Evolutionary conservation across 371 early-diverging fungal genomes (phyloP).

Genomic region (Saksenaea vasiformis): DNA sequence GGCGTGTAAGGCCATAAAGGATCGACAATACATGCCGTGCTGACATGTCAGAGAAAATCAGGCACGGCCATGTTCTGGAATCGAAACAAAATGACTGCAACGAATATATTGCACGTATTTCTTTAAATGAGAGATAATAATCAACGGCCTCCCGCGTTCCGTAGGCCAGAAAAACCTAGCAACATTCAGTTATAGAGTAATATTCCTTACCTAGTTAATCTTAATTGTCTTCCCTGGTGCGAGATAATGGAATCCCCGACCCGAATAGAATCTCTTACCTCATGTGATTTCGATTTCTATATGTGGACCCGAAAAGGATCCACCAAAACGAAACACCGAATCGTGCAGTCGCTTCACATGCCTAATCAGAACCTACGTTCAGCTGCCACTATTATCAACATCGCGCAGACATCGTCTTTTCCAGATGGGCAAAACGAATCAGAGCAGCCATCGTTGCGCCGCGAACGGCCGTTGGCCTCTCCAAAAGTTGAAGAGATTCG

Average conservation of each 20-base stretch:
- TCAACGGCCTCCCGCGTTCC: neutral
- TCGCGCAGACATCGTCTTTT: constrained; percentile 1
- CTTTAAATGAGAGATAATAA: neutral
- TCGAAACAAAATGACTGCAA: neutral
- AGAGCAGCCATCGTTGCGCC: neutral
- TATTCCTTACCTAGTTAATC: too few relatives aligned
- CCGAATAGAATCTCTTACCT: too few relatives aligned
- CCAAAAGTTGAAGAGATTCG: constrained; percentile 45
- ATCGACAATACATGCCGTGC: neutral
- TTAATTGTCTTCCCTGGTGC: too few relatives aligned
- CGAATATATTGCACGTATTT: neutral
- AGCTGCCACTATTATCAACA: constrained; percentile 3
- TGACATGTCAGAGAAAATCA: neutral
- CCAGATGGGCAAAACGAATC: neutral
- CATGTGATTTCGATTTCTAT: too few relatives aligned
- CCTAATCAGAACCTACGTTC: constrained; percentile 4
- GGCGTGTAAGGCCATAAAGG: neutral
- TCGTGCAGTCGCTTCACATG: neutral
- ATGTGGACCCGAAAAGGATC: too few relatives aligned
- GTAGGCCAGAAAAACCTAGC: neutral
- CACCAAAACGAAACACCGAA: too few relatives aligned
- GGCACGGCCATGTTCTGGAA: neutral
- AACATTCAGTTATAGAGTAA: neutral
- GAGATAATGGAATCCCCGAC: too few relatives aligned
- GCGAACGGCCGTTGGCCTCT: constrained; percentile 13